A percentile compares a stretch with the other conserved stretches of the same genome.
Conservation (phyloP, 345 rosid species). For the Heritiera littoralis region DNA sequence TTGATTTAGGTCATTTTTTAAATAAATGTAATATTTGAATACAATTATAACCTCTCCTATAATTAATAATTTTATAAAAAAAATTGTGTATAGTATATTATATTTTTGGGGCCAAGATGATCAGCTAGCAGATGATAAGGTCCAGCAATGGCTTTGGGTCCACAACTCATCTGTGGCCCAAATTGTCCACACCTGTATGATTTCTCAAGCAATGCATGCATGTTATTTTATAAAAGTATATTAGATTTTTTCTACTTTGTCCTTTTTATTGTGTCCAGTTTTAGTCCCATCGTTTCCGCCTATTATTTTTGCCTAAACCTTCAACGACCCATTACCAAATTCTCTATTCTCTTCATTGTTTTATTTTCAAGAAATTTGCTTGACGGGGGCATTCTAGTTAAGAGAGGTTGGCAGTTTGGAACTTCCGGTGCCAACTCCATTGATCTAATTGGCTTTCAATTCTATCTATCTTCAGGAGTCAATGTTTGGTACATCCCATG, state of each 20-base stretch:
- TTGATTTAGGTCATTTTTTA: too few relatives aligned
- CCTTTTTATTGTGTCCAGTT: background rate
- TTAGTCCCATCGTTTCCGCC: background rate
- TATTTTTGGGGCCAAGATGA: too few relatives aligned
- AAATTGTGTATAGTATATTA: too few relatives aligned
- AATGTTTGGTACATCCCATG: constrained; percentile 9
- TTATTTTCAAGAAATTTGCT: background rate
- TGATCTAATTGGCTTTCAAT: background rate
- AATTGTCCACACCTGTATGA: background rate
- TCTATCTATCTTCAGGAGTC: background rate
- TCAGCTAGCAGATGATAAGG: background rate
- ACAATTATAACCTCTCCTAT: too few relatives aligned
- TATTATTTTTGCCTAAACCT: background rate
- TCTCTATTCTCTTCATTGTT: background rate
- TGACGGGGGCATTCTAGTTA: background rate
- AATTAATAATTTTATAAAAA: too few relatives aligned
- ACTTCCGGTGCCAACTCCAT: background rate
- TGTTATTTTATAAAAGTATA: too few relatives aligned
- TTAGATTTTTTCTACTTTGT: too few relatives aligned
- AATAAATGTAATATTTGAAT: too few relatives aligned
- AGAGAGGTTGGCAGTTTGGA: background rate
- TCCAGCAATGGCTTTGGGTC: background rate
- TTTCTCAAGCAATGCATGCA: background rate
- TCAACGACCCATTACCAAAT: constrained; percentile 5
- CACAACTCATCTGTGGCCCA: background rate